A percentile compares a stretch with the other conserved stretches of the same genome.
Conservation (phyloP, 305 asterid species). For the Withania somnifera region DNA sequence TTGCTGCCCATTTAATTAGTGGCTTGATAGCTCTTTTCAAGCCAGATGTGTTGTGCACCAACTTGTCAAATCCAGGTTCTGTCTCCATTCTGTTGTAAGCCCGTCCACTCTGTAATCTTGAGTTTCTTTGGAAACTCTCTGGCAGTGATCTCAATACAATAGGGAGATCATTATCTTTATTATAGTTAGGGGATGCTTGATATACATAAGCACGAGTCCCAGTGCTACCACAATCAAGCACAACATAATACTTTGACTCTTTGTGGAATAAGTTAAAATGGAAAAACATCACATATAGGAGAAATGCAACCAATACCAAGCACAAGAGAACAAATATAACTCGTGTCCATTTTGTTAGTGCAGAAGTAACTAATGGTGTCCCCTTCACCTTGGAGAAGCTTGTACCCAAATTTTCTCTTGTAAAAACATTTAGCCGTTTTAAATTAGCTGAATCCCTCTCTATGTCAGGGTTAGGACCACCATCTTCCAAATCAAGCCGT, state of each 20-base stretch:
- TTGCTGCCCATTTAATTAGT: conserved; percentile 55
- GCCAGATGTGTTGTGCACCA: conserved; percentile 68
- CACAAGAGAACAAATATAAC: conserved; percentile 47
- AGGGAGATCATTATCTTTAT: conserved; percentile 53
- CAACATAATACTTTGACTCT: conserved; percentile 55
- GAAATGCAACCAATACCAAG: conserved; percentile 42
- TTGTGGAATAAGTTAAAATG: conserved; percentile 56
- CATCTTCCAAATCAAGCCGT: conserved; percentile 50
- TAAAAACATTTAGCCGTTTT: conserved; percentile 26
- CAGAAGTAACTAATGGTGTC: conserved; percentile 23
- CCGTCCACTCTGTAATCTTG: conserved; percentile 45
- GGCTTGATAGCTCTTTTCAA: conserved; percentile 51
- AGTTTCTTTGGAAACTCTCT: conserved; percentile 47
- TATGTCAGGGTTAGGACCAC: conserved; percentile 22
- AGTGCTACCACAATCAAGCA: conserved; percentile 95
- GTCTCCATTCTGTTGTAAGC: conserved; percentile 95
- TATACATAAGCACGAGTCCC: conserved; percentile 95
- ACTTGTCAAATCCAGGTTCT: conserved; percentile 87
- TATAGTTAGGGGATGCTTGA: conserved; percentile 46
- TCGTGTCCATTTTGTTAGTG: conserved; percentile 48
- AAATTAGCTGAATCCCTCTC: conserved; percentile 27
- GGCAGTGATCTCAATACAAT: conserved; percentile 63
- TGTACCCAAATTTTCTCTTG: conserved; percentile 37
- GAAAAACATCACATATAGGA: conserved; percentile 35
- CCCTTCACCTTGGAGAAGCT: conserved; percentile 81